A percentile compares a stretch with the other conserved stretches of the same genome.
These are phyloP conservation scores for Coemansia sp. DNA, from an alignment of 192 early-diverging fungal genomes.

Conservation along the genomic window DNA sequence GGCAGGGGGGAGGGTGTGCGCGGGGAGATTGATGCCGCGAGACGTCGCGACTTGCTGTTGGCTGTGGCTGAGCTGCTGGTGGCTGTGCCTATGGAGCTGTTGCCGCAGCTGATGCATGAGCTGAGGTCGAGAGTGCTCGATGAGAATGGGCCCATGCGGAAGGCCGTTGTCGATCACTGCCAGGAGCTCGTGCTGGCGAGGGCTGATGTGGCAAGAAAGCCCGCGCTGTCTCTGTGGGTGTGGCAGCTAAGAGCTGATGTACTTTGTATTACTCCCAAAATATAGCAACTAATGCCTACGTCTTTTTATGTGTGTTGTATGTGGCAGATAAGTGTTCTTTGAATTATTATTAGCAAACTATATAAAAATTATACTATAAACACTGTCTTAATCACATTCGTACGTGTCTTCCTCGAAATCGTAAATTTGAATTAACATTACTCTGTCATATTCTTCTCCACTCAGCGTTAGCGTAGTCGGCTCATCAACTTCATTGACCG, in stretches of 20 bases:
- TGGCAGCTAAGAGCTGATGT: neutral
- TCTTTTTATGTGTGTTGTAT: no score
- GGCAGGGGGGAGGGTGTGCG: neutral
- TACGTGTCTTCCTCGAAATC: no score
- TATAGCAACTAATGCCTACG: neutral
- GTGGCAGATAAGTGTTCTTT: no score
- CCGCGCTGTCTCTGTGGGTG: neutral
- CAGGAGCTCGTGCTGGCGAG: conserved; percentile 13
- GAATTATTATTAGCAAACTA: no score
- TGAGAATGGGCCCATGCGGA: neutral
- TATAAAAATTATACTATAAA: no score
- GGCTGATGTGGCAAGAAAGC: conserved; percentile 10
- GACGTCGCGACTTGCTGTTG: conserved; percentile 22
- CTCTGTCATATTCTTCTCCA: neutral
- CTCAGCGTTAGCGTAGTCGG: no score
- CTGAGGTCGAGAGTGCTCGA: neutral
- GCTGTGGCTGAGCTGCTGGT: conserved; percentile 17
- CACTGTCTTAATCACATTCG: neutral
- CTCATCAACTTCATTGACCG: no score
- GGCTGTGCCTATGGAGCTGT: conserved; percentile 15
- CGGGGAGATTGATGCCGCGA: neutral
- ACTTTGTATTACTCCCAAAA: neutral
- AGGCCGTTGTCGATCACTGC: neutral
- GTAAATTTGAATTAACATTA: neutral
- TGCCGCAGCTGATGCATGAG: conserved; percentile 21